These are phyloP conservation scores for Rhizopus stolonifer DNA, from an alignment of 371 early-diverging fungal genomes.

Conservation along the genomic window DNA sequence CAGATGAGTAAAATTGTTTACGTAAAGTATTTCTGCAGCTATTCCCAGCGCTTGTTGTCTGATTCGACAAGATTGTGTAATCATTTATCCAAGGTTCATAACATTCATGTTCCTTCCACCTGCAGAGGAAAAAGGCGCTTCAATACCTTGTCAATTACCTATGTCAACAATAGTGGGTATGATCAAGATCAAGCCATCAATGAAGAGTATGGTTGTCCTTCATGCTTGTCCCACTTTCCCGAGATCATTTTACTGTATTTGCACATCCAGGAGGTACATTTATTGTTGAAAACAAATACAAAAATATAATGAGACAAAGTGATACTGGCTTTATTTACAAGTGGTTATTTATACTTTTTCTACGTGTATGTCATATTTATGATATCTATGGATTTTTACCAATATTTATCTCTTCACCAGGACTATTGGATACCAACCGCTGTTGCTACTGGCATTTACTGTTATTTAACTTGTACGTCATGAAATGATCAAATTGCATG, in stretches of 20 bases:
- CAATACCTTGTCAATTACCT: constrained; percentile 2
- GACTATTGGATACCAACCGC: too few species aligned
- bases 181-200: constrained; percentile 4
- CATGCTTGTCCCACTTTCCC: constrained; percentile 2
- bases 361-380: too few species aligned
- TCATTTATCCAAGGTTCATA: constrained; percentile 2
- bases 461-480: too few species aligned
- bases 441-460: too few species aligned
- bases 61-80: constrained; percentile 1
- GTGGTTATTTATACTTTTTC: too few species aligned
- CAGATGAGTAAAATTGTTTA: constrained; percentile 2
- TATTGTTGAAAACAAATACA: background rate
- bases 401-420: too few species aligned
- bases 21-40: constrained; percentile 1
- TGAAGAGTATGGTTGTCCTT: constrained; percentile 6
- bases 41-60: constrained; percentile 1
- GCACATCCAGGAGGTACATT: constrained; percentile 2
- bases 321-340: too few species aligned
- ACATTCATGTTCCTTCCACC: constrained; percentile 2
- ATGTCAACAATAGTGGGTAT: constrained; percentile 4
- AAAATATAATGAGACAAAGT: too few species aligned
- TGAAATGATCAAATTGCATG: too few species aligned
- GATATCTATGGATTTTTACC: too few species aligned
- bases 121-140: background rate
- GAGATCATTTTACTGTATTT: constrained; percentile 3